phyloP scores from a whole-genome alignment of 2,329 filamentous ascomycete genomes.

The Nigrospora osmanthi region DNA sequence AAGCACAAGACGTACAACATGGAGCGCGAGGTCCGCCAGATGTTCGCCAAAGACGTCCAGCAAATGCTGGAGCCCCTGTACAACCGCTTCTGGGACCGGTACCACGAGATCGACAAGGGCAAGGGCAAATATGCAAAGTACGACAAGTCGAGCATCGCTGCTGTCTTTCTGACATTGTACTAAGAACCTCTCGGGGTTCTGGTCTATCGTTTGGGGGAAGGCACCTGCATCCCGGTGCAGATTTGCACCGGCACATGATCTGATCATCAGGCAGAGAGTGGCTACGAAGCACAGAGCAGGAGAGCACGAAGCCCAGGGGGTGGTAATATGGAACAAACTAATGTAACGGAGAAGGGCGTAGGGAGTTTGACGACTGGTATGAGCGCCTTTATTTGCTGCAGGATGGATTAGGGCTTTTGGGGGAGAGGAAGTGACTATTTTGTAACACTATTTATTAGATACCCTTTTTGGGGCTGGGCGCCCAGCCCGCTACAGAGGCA shows the following conservation, averaged over 20 bases:
- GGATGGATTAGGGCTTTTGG: too few species aligned
- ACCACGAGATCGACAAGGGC: constrained; percentile 95
- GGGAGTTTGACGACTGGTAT: too few species aligned
- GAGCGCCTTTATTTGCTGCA: too few species aligned
- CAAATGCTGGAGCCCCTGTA: constrained; percentile 92
- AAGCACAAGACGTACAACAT: constrained; percentile 79
- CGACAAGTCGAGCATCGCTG: constrained; percentile 75
- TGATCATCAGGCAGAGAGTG: too few species aligned
- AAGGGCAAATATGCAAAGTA: constrained; percentile 98
- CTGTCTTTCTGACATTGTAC: constrained; percentile 49
- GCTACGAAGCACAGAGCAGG: too few species aligned
- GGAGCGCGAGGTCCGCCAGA: constrained; percentile 80
- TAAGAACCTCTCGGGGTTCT: constrained; percentile 12
- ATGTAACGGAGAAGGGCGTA: too few species aligned
- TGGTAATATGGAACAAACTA: too few species aligned
- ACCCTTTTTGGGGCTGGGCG: background rate
- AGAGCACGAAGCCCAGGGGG: too few species aligned
- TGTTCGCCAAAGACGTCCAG: constrained; percentile 78
- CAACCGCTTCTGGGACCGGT: constrained; percentile 91
- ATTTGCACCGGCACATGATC: too few species aligned
- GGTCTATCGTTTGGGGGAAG: background rate
- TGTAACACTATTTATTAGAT: background rate
- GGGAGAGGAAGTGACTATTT: background rate
- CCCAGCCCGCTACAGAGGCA: too few species aligned
- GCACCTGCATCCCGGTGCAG: too few species aligned